Evolutionary conservation across 495 filamentous ascomycete genomes (phyloP).

Genomic region (Hypoxylon fragiforme): DNA sequence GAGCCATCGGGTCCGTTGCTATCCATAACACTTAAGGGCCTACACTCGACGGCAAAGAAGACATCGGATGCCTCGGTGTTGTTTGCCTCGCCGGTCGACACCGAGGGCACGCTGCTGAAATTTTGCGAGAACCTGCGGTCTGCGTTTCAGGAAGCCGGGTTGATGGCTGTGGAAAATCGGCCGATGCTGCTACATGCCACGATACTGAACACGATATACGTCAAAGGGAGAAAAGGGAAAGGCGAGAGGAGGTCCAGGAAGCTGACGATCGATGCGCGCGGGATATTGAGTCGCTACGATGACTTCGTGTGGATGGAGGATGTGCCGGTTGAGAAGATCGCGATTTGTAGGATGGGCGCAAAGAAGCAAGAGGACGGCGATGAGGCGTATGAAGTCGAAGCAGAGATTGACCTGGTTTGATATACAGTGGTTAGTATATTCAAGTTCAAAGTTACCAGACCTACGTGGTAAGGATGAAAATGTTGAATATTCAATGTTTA

Average conservation of each 20-base stretch:
- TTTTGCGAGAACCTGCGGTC: slow-evolving; percentile 67
- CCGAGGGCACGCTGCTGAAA: slow-evolving; percentile 54
- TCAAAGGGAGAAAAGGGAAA: slow-evolving; percentile 50
- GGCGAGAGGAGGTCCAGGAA: slow-evolving; percentile 37
- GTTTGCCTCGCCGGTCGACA: slow-evolving; percentile 57
- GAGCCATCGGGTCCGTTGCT: slow-evolving; percentile 19
- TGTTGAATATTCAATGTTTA: too few relatives aligned
- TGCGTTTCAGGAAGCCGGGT: slow-evolving; percentile 62
- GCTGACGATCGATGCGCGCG: slow-evolving; percentile 56
- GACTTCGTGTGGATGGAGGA: slow-evolving; percentile 65
- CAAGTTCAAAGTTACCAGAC: neutral
- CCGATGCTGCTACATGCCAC: slow-evolving; percentile 84
- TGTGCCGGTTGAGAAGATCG: slow-evolving; percentile 63
- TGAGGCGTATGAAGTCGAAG: slow-evolving; percentile 56
- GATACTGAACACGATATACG: slow-evolving; percentile 85
- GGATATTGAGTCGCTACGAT: slow-evolving; percentile 53
- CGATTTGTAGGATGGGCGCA: slow-evolving; percentile 79
- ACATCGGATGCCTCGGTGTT: slow-evolving; percentile 44
- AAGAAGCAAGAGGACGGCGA: slow-evolving; percentile 57
- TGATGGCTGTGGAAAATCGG: slow-evolving; percentile 63
- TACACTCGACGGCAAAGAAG: slow-evolving; percentile 51
- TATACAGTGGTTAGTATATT: neutral
- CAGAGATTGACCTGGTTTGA: slow-evolving; percentile 45
- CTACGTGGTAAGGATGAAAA: neutral
- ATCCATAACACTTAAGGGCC: slow-evolving; percentile 49